Conservation (phyloP, 805 yeast genomes). For the Komagataella ulmi region DNA sequence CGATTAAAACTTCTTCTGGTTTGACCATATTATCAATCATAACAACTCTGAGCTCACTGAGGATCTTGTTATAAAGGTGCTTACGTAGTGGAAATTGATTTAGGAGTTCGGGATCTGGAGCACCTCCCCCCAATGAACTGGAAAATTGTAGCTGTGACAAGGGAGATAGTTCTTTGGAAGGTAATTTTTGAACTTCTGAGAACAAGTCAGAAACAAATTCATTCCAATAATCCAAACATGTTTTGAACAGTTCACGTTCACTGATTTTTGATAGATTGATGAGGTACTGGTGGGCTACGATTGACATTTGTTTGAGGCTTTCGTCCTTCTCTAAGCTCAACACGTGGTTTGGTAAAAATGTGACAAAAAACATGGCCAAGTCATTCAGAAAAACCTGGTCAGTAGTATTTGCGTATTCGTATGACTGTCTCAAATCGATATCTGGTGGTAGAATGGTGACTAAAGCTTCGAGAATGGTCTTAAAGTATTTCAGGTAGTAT, state of each 20-base stretch:
- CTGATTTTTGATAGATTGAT: constrained; percentile 80
- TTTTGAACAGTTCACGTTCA: constrained; percentile 92
- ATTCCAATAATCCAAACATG: constrained; percentile 91
- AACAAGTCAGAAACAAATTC: constrained; percentile 72
- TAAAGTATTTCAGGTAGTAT: constrained; percentile 59
- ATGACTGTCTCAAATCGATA: constrained; percentile 59
- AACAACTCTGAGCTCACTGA: constrained; percentile 80
- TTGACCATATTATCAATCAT: constrained; percentile 95
- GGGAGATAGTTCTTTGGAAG: constrained; percentile 60
- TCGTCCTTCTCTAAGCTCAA: constrained; percentile 47
- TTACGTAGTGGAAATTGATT: constrained; percentile 76
- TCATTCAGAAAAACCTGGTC: constrained; percentile 95
- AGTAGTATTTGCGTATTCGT: constrained; percentile 58
- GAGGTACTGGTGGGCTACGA: constrained; percentile 68
- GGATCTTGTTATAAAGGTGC: constrained; percentile 65
- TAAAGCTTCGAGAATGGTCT: constrained; percentile 59
- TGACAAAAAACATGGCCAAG: constrained; percentile 82
- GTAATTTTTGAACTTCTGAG: constrained; percentile 74
- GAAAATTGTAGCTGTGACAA: constrained; percentile 51
- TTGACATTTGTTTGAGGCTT: constrained; percentile 31
- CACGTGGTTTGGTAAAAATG: constrained; percentile 70
- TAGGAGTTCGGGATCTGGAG: constrained; percentile 70
- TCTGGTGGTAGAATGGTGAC: constrained; percentile 54
- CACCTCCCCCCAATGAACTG: constrained; percentile 48
- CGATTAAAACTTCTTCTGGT: constrained; percentile 95